Conservation (phyloP, 768 basidiomycete species). For the Chlorophyllum brunneum region DNA sequence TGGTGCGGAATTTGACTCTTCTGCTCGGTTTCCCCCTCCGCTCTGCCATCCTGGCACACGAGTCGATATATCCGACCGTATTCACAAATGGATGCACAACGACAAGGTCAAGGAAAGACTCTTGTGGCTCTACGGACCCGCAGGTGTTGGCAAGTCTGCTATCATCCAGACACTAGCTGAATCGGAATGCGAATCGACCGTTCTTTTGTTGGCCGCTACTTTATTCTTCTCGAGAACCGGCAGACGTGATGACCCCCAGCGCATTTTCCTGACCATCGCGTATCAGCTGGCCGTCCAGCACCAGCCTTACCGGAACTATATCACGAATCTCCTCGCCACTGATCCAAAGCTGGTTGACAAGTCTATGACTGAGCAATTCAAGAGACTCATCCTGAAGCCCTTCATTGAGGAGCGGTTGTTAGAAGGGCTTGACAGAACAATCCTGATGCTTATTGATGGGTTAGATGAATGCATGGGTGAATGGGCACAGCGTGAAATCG, state of each 20-base stretch:
- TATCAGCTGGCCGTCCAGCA: conserved; percentile 18
- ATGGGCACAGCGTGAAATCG: conserved; percentile 14
- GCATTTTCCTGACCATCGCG: conserved; percentile 19
- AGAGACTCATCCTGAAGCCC: conserved; percentile 15
- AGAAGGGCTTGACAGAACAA: neutral
- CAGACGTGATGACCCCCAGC: neutral
- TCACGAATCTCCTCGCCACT: conserved; percentile 2
- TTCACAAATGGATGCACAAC: neutral
- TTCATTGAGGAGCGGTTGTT: neutral
- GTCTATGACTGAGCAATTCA: conserved; percentile 12
- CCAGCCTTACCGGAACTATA: neutral
- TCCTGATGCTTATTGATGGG: conserved; percentile 20
- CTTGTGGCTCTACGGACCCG: neutral
- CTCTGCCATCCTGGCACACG: conserved; percentile 3
- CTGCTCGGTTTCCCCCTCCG: neutral
- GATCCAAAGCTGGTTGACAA: conserved; percentile 13
- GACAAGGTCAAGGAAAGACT: neutral
- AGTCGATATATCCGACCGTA: neutral
- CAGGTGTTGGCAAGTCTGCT: conserved; percentile 11
- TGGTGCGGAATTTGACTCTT: conserved; percentile 8
- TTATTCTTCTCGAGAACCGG: conserved; percentile 20
- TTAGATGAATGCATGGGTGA: conserved; percentile 23
- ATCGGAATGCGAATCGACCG: neutral
- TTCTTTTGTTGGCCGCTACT: conserved; percentile 1
- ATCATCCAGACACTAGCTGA: conserved; percentile 9